These are phyloP conservation scores for Monilinia aucupariae DNA, from an alignment of 2,329 filamentous ascomycete species.

Conservation along the genomic window DNA sequence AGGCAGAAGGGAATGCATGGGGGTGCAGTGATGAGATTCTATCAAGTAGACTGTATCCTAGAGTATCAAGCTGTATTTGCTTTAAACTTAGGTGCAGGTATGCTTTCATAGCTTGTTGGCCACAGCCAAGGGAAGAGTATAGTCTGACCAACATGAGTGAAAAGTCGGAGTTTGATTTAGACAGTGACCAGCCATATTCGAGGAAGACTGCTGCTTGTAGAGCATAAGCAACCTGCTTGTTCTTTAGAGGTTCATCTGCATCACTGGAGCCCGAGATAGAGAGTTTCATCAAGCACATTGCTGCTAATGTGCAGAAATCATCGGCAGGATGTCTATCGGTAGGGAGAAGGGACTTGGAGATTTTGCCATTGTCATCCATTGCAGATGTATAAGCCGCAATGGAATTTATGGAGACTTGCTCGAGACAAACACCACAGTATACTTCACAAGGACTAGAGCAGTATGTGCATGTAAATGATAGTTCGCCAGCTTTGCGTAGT, in stretches of 20 bases:
- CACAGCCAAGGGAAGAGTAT: slow-evolving; percentile 37
- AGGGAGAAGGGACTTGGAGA: slow-evolving; percentile 29
- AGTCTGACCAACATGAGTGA: slow-evolving; percentile 37
- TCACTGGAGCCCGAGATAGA: slow-evolving; percentile 15
- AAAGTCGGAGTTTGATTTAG: slow-evolving; percentile 39
- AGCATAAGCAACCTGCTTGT: slow-evolving; percentile 22
- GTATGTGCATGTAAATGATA: slow-evolving; percentile 20
- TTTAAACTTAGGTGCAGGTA: slow-evolving; percentile 38
- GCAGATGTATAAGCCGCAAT: slow-evolving; percentile 27
- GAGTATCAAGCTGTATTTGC: slow-evolving; percentile 39
- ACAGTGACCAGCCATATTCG: slow-evolving; percentile 34
- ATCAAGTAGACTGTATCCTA: slow-evolving; percentile 38
- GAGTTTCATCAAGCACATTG: slow-evolving; percentile 34
- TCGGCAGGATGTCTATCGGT: slow-evolving; percentile 36
- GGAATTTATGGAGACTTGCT: slow-evolving; percentile 21
- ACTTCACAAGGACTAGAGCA: slow-evolving; percentile 23
- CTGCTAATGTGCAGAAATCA: slow-evolving; percentile 33
- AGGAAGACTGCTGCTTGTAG: slow-evolving; percentile 34
- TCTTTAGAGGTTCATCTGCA: slow-evolving; percentile 18
- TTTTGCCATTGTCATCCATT: slow-evolving; percentile 25
- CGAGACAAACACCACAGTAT: slow-evolving; percentile 26
- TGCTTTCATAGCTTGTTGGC: slow-evolving; percentile 36
- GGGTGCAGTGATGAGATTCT: slow-evolving; percentile 39
- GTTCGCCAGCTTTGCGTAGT: slow-evolving; percentile 6
- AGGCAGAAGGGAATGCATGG: slow-evolving; percentile 27